Evolutionary conservation across 1,139 yeast genomes (phyloP), one percentile per base, ranked within the genome.

Genomic region (Zygosaccharomyces pseudobailii): DNA sequence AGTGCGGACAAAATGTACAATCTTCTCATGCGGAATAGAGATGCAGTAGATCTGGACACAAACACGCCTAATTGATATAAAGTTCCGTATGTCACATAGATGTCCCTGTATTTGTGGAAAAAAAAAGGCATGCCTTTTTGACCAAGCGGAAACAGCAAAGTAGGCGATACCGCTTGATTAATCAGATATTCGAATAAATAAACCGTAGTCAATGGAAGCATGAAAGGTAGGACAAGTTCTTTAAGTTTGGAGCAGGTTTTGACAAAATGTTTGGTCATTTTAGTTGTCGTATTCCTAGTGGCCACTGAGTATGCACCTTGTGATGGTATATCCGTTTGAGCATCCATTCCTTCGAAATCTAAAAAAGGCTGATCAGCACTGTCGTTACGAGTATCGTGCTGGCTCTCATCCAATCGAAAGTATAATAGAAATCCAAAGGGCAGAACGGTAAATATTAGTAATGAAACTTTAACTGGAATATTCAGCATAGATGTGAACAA

Each of bases 61-160:
- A 90, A 88, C 0, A 92, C 98, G 6, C 98, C 98, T 6, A 88
- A 65, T 64, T 92, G 97, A 62, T 92, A 92, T 3, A 90, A 66
- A 5, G 95, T 85, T n/a, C 96, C 95, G 62, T 92, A 92, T 0
- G 89, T 83, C 21, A 92, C 97, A 63, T 92, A 92, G 6, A 87
- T 84, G 58, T 92, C 98, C 53, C 97, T 74, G 64, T 79, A 87
- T 20, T 78, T 71, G 3, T 71, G 63, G 61, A 89, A 87, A 63
- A 86, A 51, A 27, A 48, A 49, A 1, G 55, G 57, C 34, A 47
- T 49, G 6, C 41, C 38, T 4, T 47, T 73, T 7, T 77, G 75
- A 0, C 80, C 78, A 7, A 88, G 59, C 0, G 94, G 90, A 58
- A 86, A 90, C 4, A 90, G 68, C 39, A 90, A 69, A 0, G 97